Percentiles rank a stretch among this genome's conserved stretches.
Conservation (phyloP, 805 yeast species). For the Sugiyamaella americana region DNA sequence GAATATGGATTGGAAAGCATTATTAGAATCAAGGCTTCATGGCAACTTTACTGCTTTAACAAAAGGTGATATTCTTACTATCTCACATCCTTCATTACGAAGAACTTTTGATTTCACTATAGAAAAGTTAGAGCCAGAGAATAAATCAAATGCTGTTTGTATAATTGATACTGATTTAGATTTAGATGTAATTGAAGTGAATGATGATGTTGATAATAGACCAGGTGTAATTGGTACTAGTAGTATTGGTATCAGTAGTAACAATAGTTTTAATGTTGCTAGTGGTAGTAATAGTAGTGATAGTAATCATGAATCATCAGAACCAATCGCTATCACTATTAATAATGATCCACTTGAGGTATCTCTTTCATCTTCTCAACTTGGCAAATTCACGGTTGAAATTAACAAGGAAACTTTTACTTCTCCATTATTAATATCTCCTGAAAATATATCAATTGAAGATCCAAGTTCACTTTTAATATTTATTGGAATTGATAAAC, state of each 20-base stretch:
- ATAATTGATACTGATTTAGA: constrained; percentile 53
- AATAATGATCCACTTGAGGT: not conserved
- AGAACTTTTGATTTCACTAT: not conserved
- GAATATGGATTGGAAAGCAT: constrained; percentile 45
- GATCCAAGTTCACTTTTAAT: constrained; percentile 11
- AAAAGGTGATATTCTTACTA: constrained; percentile 35
- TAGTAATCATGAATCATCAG: not conserved
- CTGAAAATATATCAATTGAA: not conserved
- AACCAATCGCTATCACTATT: not conserved
- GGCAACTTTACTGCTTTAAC: constrained; percentile 45
- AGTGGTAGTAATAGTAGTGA: not conserved
- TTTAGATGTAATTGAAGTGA: constrained; percentile 27
- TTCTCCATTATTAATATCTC: not conserved
- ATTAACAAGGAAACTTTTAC: not conserved
- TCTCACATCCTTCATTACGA: constrained; percentile 25
- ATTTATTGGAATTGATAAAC: constrained; percentile 16
- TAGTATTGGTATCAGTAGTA: not conserved
- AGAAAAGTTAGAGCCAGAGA: constrained; percentile 30
- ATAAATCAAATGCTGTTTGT: constrained; percentile 30
- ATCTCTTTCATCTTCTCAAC: not conserved
- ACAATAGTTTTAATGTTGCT: not conserved
- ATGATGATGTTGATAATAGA: not conserved
- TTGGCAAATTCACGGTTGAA: not conserved
- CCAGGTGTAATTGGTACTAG: not conserved
- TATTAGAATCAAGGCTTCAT: constrained; percentile 47